Evolutionary conservation across 768 basidiomycete genomes (phyloP).

Genomic region (Fomitopsis pulvina): DNA sequence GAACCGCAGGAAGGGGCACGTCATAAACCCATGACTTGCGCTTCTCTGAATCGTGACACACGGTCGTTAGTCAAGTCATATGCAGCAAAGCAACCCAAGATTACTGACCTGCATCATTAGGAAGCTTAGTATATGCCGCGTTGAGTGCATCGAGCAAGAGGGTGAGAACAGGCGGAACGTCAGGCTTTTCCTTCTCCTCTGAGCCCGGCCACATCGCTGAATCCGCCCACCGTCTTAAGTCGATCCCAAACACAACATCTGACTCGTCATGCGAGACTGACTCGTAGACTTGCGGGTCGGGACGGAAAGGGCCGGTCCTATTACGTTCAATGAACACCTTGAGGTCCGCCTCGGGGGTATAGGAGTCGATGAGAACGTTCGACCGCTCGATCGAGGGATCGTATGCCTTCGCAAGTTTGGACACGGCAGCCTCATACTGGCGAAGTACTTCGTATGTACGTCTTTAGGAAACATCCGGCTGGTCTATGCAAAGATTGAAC

Average conservation of each 20-base stretch:
- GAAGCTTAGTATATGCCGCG: constrained; percentile 53
- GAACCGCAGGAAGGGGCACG: constrained; percentile 74
- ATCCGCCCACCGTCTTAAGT: constrained; percentile 87
- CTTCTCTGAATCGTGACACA: constrained; percentile 45
- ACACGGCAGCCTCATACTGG: constrained; percentile 80
- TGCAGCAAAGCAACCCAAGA: too few species aligned
- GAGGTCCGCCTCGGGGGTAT: constrained; percentile 83
- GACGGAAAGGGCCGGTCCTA: constrained; percentile 90
- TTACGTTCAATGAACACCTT: constrained; percentile 87
- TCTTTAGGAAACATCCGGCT: not conserved
- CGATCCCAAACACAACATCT: constrained; percentile 88
- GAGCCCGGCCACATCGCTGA: constrained; percentile 59
- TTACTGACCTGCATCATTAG: constrained; percentile 55
- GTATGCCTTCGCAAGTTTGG: constrained; percentile 63
- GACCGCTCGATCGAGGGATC: constrained; percentile 63
- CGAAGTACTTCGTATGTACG: constrained; percentile 49
- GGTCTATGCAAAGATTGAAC: constrained; percentile 4
- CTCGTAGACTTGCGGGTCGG: constrained; percentile 80
- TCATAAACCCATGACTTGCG: constrained; percentile 95
- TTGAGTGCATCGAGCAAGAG: constrained; percentile 59
- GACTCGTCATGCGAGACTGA: constrained; percentile 75
- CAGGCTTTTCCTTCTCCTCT: constrained; percentile 46
- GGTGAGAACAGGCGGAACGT: constrained; percentile 67
- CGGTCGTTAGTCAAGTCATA: not conserved
- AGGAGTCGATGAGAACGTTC: constrained; percentile 71